phyloP scores from a whole-genome alignment of 73 alveolate species.

The Tetrahymena elliotti region DNA sequence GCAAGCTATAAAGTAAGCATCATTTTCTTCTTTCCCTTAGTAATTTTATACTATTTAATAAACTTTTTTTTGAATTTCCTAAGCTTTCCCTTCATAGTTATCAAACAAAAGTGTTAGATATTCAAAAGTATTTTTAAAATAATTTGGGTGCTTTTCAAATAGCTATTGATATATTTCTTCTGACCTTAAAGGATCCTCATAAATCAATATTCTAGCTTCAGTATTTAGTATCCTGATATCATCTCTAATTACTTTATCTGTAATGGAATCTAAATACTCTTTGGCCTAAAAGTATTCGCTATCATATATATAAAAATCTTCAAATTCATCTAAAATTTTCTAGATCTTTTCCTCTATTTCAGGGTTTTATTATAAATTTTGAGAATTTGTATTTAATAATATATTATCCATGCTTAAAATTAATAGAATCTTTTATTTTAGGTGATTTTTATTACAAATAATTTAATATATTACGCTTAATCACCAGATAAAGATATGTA shows the following conservation, averaged over 20 bases:
- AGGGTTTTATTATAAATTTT: not conserved
- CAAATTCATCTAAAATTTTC: not conserved
- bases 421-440: too few relatives aligned
- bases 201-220: not conserved
- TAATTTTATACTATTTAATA: too few relatives aligned
- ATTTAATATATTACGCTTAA: too few relatives aligned
- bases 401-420: not conserved
- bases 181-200: not conserved
- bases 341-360: not conserved
- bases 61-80: not conserved
- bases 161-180: not conserved
- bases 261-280: not conserved
- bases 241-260: not conserved
- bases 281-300: not conserved
- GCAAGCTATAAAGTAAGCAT: not conserved
- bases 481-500: too few relatives aligned
- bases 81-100: not conserved
- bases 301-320: not conserved
- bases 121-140: not conserved
- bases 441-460: too few relatives aligned
- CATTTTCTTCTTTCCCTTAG: not conserved
- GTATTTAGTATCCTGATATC: not conserved
- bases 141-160: not conserved
- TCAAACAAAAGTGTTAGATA: not conserved
- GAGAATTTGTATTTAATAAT: not conserved